A percentile compares a stretch with the other conserved stretches of the same genome.
These are phyloP conservation scores for Alternaria sp. DNA, from an alignment of 2,329 filamentous ascomycete species.

Conservation along the genomic window DNA sequence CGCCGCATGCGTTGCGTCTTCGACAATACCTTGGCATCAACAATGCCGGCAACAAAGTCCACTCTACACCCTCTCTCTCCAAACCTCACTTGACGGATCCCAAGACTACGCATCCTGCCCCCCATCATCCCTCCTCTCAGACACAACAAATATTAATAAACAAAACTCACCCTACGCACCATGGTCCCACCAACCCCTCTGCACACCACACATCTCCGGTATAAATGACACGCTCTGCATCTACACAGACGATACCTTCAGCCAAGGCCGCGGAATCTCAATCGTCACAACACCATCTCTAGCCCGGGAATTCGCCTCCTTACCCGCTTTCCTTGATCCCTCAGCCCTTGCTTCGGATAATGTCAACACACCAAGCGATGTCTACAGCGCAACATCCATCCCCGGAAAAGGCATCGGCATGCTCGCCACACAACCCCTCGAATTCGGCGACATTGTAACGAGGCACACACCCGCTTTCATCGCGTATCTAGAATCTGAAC, in stretches of 20 bases:
- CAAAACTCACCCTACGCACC: slow-evolving; percentile 6
- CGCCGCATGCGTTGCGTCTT: neutral
- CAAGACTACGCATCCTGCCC: slow-evolving; percentile 6
- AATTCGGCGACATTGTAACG: slow-evolving; percentile 33
- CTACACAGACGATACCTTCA: slow-evolving; percentile 38
- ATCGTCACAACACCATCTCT: slow-evolving; percentile 42
- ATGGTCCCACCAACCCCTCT: slow-evolving; percentile 38
- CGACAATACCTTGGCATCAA: slow-evolving; percentile 7
- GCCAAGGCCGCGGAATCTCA: slow-evolving; percentile 39
- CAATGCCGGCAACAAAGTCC: slow-evolving; percentile 38
- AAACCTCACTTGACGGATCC: slow-evolving; percentile 17
- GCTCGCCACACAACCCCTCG: slow-evolving; percentile 29
- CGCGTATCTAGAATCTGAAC: slow-evolving; percentile 37
- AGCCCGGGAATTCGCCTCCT: slow-evolving; percentile 24
- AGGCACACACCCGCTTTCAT: slow-evolving; percentile 41
- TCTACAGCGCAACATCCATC: slow-evolving; percentile 30
- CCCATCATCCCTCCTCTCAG: accelerated
- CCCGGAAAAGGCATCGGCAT: slow-evolving; percentile 42
- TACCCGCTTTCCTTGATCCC: slow-evolving; percentile 33
- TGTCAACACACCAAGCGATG: slow-evolving; percentile 27
- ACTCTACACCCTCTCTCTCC: slow-evolving; percentile 13
- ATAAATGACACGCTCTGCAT: slow-evolving; percentile 38
- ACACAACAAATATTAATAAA: neutral
- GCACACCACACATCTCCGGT: slow-evolving; percentile 27
- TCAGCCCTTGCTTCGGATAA: slow-evolving; percentile 3